phyloP scores from a whole-genome alignment of 73 alveolate species.

The Chromera velia region DNA sequence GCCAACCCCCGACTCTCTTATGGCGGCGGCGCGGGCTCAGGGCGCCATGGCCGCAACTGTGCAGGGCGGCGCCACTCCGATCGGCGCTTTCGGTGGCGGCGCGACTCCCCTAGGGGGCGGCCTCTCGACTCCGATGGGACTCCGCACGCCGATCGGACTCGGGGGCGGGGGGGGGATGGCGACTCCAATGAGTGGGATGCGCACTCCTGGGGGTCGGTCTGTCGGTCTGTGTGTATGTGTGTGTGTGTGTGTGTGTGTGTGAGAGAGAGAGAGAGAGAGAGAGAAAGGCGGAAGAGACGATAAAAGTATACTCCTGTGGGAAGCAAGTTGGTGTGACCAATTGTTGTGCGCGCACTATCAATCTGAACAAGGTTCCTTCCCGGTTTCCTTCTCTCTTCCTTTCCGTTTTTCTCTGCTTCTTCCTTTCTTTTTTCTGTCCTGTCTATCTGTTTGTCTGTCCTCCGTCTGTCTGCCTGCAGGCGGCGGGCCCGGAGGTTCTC shows the following conservation, averaged over 20 bases:
- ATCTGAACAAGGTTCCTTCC: not conserved
- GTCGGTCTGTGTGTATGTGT: no score
- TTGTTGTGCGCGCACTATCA: not conserved
- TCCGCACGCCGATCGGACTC: constrained; percentile 28
- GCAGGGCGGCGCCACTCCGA: constrained; percentile 39
- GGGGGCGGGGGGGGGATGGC: constrained; percentile 27
- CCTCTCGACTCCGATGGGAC: not conserved
- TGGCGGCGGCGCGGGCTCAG: not conserved
- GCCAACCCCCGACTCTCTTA: not conserved
- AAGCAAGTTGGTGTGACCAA: not conserved
- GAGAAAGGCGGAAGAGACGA: no score
- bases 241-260: no score
- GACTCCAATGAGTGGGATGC: constrained; percentile 31
- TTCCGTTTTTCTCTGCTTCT: not conserved
- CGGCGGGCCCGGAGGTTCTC: constrained; percentile 24
- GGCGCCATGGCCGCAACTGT: not conserved
- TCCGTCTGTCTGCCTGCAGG: not conserved
- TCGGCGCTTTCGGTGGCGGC: constrained; percentile 20
- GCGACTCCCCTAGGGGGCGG: not conserved
- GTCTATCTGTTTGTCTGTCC: not conserved
- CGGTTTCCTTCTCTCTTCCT: not conserved
- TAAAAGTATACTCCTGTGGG: no score
- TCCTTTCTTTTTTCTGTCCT: not conserved
- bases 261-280: no score
- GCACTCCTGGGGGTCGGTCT: constrained; percentile 10